Conservation (phyloP, 352 stramenopile species). For the Globisporangium paroecandrum region DNA sequence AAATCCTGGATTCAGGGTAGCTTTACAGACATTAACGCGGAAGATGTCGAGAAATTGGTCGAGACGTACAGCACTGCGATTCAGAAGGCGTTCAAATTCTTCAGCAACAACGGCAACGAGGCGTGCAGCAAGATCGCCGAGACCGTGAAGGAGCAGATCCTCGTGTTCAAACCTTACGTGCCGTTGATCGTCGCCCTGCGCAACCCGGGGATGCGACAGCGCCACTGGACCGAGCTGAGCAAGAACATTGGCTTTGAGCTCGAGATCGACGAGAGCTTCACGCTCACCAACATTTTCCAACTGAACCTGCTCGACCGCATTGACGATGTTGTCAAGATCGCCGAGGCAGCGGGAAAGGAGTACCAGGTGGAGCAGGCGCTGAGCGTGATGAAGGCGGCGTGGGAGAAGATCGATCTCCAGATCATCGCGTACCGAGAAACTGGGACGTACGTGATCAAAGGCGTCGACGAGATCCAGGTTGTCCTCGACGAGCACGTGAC, state of each 20-base stretch:
- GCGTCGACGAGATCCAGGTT: constrained; percentile 92
- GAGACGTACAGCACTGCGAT: constrained; percentile 83
- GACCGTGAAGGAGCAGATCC: constrained; percentile 90
- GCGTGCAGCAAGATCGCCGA: constrained; percentile 87
- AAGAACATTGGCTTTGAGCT: constrained; percentile 80
- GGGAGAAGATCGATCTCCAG: constrained; percentile 88
- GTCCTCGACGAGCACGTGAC: constrained; percentile 96
- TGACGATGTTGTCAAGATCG: constrained; percentile 90
- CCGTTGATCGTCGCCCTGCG: constrained; percentile 89
- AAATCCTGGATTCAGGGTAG: constrained; percentile 91
- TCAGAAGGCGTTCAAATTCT: constrained; percentile 92
- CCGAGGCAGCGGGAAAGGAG: constrained; percentile 92
- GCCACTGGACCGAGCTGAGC: constrained; percentile 93
- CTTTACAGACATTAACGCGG: constrained; percentile 90
- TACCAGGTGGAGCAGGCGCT: constrained; percentile 93
- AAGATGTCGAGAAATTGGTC: constrained; percentile 91
- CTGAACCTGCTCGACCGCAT: constrained; percentile 83
- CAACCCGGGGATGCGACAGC: constrained; percentile 91
- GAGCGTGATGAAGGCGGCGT: constrained; percentile 90
- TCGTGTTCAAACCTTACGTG: constrained; percentile 91
- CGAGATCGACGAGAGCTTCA: constrained; percentile 88
- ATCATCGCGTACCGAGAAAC: constrained; percentile 91
- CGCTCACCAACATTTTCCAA: constrained; percentile 81
- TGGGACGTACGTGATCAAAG: constrained; percentile 93
- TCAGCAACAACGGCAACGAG: constrained; percentile 86